Evolutionary conservation across 2,329 filamentous ascomycete species (phyloP).

Genomic region (Lizonia empirigonia): DNA sequence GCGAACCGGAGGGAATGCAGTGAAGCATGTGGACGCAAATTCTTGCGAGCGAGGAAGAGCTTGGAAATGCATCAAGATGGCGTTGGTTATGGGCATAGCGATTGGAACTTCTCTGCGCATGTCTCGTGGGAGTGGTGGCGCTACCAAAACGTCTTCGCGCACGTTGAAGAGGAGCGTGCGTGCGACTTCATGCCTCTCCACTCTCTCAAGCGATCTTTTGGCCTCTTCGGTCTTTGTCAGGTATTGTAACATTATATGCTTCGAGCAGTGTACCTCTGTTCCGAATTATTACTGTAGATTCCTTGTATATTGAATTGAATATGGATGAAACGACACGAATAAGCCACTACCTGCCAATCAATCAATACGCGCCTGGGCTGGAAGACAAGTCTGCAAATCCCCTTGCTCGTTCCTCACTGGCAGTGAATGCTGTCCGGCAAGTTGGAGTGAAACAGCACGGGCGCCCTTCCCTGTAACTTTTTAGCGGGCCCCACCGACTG

Average conservation of each 20-base stretch:
- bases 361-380: not conserved
- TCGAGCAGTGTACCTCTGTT: conserved; percentile 2
- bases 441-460: conserved; percentile 8
- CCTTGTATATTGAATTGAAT: not conserved
- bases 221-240: conserved; percentile 12
- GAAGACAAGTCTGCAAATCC: too few species aligned
- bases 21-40: not conserved
- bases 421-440: not conserved
- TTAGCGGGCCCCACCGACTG: conserved; percentile 22
- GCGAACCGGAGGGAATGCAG: not conserved
- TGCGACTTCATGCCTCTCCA: conserved; percentile 20
- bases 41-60: not conserved
- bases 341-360: not conserved
- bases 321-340: not conserved
- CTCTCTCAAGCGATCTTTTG: conserved; percentile 20
- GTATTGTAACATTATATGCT: conserved; percentile 27
- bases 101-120: conserved; percentile 15
- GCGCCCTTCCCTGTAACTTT: conserved; percentile 10
- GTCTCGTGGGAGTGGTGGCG: conserved; percentile 13
- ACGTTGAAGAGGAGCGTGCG: conserved; percentile 1
- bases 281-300: not conserved
- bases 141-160: conserved; percentile 4
- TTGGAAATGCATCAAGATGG: conserved; percentile 28
- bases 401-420: not conserved
- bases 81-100: conserved; percentile 32